A percentile compares a stretch with the other conserved stretches of the same genome.
These are phyloP conservation scores for Pancytospora philotis DNA, from an alignment of 371 early-diverging fungal genomes.

Conservation along the genomic window DNA sequence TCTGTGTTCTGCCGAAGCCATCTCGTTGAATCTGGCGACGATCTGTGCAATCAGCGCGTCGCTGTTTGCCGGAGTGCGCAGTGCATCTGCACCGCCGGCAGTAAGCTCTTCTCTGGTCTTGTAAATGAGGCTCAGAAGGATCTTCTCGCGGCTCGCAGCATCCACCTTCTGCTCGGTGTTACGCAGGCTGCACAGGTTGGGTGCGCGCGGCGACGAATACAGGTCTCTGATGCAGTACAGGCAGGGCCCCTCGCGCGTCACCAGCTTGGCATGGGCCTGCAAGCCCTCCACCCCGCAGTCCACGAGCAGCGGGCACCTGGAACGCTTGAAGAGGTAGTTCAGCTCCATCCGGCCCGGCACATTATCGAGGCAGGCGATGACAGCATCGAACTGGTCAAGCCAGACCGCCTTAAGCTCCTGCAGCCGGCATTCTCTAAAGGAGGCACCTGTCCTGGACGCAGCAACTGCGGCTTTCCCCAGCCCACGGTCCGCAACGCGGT, in stretches of 20 bases:
- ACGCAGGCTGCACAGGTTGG: slow-evolving; percentile 21
- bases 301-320: slow-evolving; percentile 28
- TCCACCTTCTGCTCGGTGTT: slow-evolving; percentile 6
- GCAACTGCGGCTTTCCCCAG: slow-evolving; percentile 34
- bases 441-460: background rate
- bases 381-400: slow-evolving; percentile 34
- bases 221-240: slow-evolving; percentile 50
- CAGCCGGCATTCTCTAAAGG: slow-evolving; percentile 20
- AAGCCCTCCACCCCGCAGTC: slow-evolving; percentile 48
- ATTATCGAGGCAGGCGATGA: slow-evolving; percentile 48
- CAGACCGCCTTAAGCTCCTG: background rate
- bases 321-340: slow-evolving; percentile 42
- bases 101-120: slow-evolving; percentile 4
- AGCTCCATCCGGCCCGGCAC: slow-evolving; percentile 45
- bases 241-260: slow-evolving; percentile 31
- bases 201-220: slow-evolving; percentile 15
- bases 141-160: slow-evolving; percentile 14
- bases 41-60: slow-evolving; percentile 14
- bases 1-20: slow-evolving; percentile 2
- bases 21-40: slow-evolving; percentile 28
- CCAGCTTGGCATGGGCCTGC: slow-evolving; percentile 36
- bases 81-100: background rate
- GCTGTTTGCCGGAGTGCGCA: background rate
- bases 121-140: slow-evolving; percentile 17
- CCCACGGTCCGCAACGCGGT: slow-evolving; percentile 58